phyloP scores from a whole-genome alignment of 306 rosid genomes.

The Trichosanthes truncata region DNA sequence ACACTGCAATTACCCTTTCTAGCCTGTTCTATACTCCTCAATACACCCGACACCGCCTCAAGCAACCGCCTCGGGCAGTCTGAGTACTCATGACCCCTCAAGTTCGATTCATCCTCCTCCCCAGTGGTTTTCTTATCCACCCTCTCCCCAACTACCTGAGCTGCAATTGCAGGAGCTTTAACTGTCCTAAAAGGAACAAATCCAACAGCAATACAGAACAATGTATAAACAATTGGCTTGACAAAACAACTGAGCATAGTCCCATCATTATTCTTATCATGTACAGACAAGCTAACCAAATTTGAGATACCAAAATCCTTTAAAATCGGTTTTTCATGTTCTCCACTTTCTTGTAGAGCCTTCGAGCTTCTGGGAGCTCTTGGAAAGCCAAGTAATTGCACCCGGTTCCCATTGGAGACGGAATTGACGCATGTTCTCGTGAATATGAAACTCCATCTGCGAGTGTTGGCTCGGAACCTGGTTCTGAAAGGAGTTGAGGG shows the following conservation, averaged over 20 bases:
- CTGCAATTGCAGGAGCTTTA: conserved; percentile 36
- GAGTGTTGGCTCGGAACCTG: conserved; percentile 18
- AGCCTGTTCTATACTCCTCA: conserved; percentile 40
- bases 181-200: conserved; percentile 31
- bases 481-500: conserved; percentile 8
- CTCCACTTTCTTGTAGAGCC: not conserved
- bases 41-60: conserved; percentile 33
- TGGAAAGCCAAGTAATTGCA: conserved; percentile 16
- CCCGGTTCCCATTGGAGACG: conserved; percentile 12
- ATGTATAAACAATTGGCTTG: conserved; percentile 24
- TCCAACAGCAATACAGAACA: conserved; percentile 53
- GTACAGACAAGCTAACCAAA: not conserved
- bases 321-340: not conserved
- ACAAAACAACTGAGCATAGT: conserved; percentile 18
- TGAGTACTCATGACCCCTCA: conserved; percentile 34
- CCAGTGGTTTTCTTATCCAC: conserved; percentile 12
- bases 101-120: conserved; percentile 16
- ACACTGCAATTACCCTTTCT: conserved; percentile 39
- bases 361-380: conserved; percentile 13
- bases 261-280: conserved; percentile 7
- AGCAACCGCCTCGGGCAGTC: conserved; percentile 41
- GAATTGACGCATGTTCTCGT: conserved; percentile 3
- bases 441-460: conserved; percentile 14
- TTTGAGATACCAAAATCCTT: not conserved
- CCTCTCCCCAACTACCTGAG: conserved; percentile 17